These are phyloP conservation scores for Rhodosporidiobolus sp. DNA, from an alignment of 768 basidiomycete genomes.

Conservation along the genomic window DNA sequence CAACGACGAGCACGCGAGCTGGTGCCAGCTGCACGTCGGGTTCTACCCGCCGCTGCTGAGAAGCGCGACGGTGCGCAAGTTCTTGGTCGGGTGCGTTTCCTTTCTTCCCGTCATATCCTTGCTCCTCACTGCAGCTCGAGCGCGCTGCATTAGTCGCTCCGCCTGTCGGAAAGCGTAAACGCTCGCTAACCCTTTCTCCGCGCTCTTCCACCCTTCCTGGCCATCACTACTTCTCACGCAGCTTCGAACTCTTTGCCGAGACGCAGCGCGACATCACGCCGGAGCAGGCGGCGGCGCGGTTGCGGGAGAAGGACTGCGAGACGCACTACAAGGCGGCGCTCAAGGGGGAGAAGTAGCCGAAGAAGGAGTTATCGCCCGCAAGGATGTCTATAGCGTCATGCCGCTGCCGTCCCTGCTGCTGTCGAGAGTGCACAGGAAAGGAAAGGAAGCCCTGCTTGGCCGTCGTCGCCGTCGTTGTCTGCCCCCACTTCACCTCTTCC, in stretches of 20 bases:
- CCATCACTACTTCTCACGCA: conserved; percentile 44
- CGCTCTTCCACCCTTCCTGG: not conserved
- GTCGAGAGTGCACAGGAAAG: no score
- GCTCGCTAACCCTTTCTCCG: not conserved
- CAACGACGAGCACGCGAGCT: conserved; percentile 49
- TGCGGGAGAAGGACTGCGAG: conserved; percentile 47
- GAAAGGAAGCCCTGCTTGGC: no score
- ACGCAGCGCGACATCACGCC: conserved; percentile 84
- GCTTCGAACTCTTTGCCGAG: conserved; percentile 87
- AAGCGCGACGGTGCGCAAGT: conserved; percentile 78
- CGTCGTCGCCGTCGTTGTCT: no score
- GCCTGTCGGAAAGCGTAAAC: no score
- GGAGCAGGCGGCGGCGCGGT: conserved; percentile 69
- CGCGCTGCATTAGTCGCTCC: no score
- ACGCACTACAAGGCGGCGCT: conserved; percentile 59
- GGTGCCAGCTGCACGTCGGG: conserved; percentile 81
- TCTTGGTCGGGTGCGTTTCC: conserved; percentile 72
- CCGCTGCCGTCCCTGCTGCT: not conserved
- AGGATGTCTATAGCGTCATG: not conserved
- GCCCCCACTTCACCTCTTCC: no score
- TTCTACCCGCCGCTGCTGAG: conserved; percentile 80
- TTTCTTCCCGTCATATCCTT: not conserved
- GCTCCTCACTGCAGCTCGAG: no score
- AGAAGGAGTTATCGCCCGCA: no score
- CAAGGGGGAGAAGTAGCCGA: not conserved